Evolutionary conservation across 75 land plant genomes (phyloP).

Genomic region (Selaginella moellendorffii): DNA sequence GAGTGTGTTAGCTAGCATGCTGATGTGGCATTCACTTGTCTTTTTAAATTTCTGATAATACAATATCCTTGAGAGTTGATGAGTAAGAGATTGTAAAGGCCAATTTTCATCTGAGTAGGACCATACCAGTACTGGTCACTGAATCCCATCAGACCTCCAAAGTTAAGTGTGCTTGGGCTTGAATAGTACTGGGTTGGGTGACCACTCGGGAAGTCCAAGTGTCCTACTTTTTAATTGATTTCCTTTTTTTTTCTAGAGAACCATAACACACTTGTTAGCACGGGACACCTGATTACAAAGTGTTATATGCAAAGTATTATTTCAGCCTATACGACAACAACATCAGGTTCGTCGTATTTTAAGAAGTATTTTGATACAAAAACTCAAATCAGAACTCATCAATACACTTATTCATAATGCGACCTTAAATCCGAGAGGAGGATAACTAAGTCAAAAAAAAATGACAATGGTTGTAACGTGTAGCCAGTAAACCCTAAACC

Average conservation of each 20-base stretch:
- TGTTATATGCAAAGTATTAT: too few species aligned
- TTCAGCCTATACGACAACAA: background rate
- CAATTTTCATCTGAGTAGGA: too few species aligned
- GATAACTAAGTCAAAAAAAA: background rate
- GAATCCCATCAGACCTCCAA: too few species aligned
- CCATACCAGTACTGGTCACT: too few species aligned
- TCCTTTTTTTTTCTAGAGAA: too few species aligned
- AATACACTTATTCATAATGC: too few species aligned
- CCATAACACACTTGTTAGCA: background rate
- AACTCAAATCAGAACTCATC: background rate
- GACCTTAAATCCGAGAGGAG: background rate
- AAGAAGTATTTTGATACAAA: background rate
- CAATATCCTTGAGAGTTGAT: too few species aligned
- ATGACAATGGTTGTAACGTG: background rate
- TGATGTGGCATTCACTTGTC: too few species aligned
- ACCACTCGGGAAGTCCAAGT: constrained; percentile 1
- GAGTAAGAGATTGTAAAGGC: too few species aligned
- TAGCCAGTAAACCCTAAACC: constrained; percentile 1
- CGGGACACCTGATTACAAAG: background rate
- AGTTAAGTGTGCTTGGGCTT: too few species aligned
- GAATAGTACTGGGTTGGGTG: constrained; percentile 1
- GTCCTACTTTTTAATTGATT: background rate
- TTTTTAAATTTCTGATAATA: too few species aligned
- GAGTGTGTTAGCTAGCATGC: too few species aligned
- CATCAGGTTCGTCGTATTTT: background rate